A percentile compares a stretch with the other conserved stretches of the same genome.
phyloP scores from a whole-genome alignment of 2,329 filamentous ascomycete genomes.

The Pseudonectria foliicola region DNA sequence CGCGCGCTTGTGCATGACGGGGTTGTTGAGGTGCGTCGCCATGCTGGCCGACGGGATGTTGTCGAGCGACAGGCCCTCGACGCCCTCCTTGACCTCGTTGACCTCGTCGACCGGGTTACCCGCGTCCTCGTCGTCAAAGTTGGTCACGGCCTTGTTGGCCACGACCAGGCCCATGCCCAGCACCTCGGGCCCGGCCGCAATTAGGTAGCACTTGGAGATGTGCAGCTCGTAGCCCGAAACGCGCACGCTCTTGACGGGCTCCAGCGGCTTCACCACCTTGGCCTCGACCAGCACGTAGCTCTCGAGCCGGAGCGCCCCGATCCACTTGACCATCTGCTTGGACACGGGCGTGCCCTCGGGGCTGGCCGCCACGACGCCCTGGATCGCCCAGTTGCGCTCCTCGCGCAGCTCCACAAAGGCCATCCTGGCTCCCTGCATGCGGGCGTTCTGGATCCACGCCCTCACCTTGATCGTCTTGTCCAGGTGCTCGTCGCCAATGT shows the following conservation, averaged over 20 bases:
- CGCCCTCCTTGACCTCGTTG: conserved; percentile 37
- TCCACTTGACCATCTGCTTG: conserved; percentile 94
- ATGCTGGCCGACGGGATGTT: conserved; percentile 67
- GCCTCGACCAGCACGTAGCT: conserved; percentile 79
- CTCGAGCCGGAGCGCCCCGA: conserved; percentile 66
- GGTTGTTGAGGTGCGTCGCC: conserved; percentile 82
- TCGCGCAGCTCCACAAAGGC: conserved; percentile 81
- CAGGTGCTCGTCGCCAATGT: conserved; percentile 56
- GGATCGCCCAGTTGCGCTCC: conserved; percentile 68
- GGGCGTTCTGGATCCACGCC: conserved; percentile 78
- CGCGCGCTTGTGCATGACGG: conserved; percentile 84
- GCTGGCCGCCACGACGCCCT: conserved; percentile 68
- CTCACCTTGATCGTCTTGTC: conserved; percentile 69
- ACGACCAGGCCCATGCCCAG: conserved; percentile 52
- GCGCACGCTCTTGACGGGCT: conserved; percentile 81
- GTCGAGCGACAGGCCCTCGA: conserved; percentile 34
- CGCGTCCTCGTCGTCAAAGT: conserved; percentile 51
- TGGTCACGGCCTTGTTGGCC: conserved; percentile 48
- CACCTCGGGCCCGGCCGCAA: conserved; percentile 55
- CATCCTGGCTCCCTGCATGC: conserved; percentile 86
- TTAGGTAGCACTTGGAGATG: conserved; percentile 74
- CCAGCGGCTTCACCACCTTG: conserved; percentile 70
- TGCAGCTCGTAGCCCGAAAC: conserved; percentile 81
- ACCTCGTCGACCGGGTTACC: conserved; percentile 34
- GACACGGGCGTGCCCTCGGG: conserved; percentile 59